phyloP scores from a whole-genome alignment of 768 basidiomycete species.

The Trametes meyenii region DNA sequence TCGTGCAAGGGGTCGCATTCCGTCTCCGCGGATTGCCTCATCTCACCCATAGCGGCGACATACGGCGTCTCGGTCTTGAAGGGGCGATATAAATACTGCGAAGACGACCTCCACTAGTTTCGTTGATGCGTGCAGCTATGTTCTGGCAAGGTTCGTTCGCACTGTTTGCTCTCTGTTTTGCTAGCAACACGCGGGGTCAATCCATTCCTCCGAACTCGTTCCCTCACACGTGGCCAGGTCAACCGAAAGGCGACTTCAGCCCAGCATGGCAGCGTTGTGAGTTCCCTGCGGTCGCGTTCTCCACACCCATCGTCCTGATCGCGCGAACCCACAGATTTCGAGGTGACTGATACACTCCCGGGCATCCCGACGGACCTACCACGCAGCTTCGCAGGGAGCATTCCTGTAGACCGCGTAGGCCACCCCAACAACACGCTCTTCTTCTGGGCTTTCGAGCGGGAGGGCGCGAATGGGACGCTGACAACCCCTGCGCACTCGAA shows the following conservation, averaged over 20 bases:
- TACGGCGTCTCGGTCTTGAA: not conserved
- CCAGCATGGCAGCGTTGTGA: slow-evolving; percentile 30
- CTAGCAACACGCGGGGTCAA: not conserved
- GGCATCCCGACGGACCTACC: slow-evolving; percentile 29
- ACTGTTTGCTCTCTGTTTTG: not conserved
- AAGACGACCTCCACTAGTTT: not conserved
- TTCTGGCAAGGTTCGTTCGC: not conserved
- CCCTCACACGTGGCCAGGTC: slow-evolving; percentile 31
- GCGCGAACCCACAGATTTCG: slow-evolving; percentile 27
- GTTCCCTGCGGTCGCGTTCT: not conserved
- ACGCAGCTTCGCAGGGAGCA: slow-evolving; percentile 36
- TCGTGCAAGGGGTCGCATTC: not conserved
- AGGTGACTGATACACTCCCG: slow-evolving; percentile 31
- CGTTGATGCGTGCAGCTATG: not conserved
- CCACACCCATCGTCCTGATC: too few relatives aligned
- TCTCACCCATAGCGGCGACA: not conserved
- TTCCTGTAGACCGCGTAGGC: slow-evolving; percentile 31
- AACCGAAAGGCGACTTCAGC: slow-evolving; percentile 26
- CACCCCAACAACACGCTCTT: slow-evolving; percentile 38
- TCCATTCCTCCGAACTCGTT: slow-evolving; percentile 23
- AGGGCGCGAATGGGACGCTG: slow-evolving; percentile 41
- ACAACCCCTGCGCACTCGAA: slow-evolving; percentile 40
- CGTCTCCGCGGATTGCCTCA: slow-evolving; percentile 5
- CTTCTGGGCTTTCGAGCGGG: slow-evolving; percentile 36
- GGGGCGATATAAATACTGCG: not conserved